Evolutionary conservation across 345 rosid genomes (phyloP).

Genomic region (Toxicodendron radicans): DNA sequence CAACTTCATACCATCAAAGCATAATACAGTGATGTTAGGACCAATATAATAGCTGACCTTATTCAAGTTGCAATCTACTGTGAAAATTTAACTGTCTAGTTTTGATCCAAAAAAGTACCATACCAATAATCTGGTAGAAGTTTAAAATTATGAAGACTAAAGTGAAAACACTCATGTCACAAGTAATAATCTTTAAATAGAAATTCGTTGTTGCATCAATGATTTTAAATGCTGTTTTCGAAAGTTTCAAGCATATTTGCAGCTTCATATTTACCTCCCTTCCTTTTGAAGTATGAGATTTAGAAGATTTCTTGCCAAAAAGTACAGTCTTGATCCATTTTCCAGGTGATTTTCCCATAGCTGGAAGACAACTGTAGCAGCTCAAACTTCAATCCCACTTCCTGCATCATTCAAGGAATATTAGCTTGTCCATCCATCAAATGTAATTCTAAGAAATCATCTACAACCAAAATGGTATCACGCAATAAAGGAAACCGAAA

Average conservation of each 20-base stretch:
- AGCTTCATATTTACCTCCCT: constrained; percentile 53
- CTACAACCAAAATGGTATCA: neutral
- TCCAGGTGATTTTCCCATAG: constrained; percentile 76
- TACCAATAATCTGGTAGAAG: neutral
- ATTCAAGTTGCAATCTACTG: neutral
- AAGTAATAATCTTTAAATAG: neutral
- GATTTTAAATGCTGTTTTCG: neutral
- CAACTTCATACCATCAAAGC: constrained; percentile 2
- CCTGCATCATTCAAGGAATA: constrained; percentile 16
- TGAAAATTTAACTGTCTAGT: neutral
- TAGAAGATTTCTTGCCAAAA: constrained; percentile 81
- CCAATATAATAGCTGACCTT: neutral
- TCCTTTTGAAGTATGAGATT: constrained; percentile 52
- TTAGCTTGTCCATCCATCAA: constrained; percentile 8
- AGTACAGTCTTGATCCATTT: constrained; percentile 85
- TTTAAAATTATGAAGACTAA: neutral
- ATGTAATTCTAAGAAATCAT: neutral
- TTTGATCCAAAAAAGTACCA: neutral
- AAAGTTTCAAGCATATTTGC: neutral
- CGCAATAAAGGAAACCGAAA: neutral
- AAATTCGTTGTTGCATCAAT: neutral
- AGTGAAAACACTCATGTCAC: neutral
- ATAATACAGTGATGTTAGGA: neutral
- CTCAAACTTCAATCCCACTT: constrained; percentile 23
- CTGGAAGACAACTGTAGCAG: constrained; percentile 20